A percentile compares a stretch with the other conserved stretches of the same genome.
These are phyloP conservation scores for Ramaria sp. DNA, from an alignment of 768 basidiomycete species.

Conservation along the genomic window DNA sequence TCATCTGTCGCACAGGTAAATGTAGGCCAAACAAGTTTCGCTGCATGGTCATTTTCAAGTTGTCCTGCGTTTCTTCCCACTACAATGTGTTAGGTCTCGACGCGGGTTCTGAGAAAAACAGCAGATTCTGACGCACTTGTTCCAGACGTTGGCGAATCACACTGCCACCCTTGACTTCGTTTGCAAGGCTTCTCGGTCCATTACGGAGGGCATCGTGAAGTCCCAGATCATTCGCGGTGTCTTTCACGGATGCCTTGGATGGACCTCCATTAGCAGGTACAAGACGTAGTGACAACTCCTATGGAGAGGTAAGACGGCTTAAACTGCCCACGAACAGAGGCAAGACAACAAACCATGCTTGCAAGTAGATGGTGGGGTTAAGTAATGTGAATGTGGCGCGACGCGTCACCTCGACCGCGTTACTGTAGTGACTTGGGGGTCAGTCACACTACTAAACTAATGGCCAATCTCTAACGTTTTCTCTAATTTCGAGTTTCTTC, in stretches of 20 bases:
- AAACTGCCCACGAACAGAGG: neutral
- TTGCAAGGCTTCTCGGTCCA: conserved; percentile 73
- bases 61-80: conserved; percentile 95
- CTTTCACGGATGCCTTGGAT: conserved; percentile 53
- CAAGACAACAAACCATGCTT: neutral
- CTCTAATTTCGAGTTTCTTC: too few relatives aligned
- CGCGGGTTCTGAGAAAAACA: neutral
- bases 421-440: neutral
- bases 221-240: conserved; percentile 66
- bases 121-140: conserved; percentile 41
- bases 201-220: conserved; percentile 83
- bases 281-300: conserved; percentile 40
- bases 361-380: neutral
- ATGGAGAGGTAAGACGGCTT: neutral
- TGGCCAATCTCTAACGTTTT: too few relatives aligned
- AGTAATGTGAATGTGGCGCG: neutral
- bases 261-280: conserved; percentile 39
- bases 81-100: conserved; percentile 20
- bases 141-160: conserved; percentile 62
- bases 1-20: conserved; percentile 78
- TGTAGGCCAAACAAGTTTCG: conserved; percentile 80
- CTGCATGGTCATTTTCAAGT: conserved; percentile 73
- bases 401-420: conserved; percentile 1
- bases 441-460: too few relatives aligned
- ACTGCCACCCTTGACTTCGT: conserved; percentile 54